These are phyloP conservation scores for Meredithiella fracta DNA, from an alignment of 2,329 filamentous ascomycete species.

Conservation along the genomic window DNA sequence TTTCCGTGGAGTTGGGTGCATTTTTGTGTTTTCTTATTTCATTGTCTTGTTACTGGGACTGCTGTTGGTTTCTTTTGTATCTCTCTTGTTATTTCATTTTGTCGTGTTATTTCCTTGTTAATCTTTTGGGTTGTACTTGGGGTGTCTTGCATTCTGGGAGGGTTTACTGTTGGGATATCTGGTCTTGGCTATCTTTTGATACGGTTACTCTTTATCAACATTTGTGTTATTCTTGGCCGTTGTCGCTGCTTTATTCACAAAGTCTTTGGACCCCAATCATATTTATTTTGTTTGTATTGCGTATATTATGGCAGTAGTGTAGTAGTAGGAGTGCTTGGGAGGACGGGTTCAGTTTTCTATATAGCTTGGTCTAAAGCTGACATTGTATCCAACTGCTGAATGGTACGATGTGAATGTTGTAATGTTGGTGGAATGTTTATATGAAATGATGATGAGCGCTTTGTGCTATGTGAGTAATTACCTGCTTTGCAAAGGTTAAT, in stretches of 20 bases:
- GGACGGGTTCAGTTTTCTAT: background rate
- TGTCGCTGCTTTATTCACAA: background rate
- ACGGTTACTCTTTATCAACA: background rate
- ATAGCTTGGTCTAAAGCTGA: background rate
- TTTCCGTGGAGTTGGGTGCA: background rate
- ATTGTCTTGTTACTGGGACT: background rate
- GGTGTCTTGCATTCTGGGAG: background rate
- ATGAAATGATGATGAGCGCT: background rate
- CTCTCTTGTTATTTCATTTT: background rate
- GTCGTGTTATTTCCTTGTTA: slow-evolving; percentile 1
- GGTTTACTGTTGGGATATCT: background rate
- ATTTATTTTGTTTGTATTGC: background rate
- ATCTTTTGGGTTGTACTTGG: background rate
- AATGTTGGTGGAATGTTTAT: background rate
- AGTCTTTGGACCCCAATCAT: background rate
- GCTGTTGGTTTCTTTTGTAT: slow-evolving; percentile 4
- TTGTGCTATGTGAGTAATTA: no score
- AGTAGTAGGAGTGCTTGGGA: background rate
- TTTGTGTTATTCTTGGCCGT: background rate
- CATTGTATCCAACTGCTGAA: background rate
- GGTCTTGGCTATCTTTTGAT: background rate
- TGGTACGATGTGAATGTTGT: background rate
- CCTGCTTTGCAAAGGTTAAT: no score
- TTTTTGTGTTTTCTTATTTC: background rate
- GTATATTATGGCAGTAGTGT: background rate